Base-by-base conservation (phyloP, 2,329 filamentous ascomycete genomes). In the Gyromitra esculenta region DNA sequence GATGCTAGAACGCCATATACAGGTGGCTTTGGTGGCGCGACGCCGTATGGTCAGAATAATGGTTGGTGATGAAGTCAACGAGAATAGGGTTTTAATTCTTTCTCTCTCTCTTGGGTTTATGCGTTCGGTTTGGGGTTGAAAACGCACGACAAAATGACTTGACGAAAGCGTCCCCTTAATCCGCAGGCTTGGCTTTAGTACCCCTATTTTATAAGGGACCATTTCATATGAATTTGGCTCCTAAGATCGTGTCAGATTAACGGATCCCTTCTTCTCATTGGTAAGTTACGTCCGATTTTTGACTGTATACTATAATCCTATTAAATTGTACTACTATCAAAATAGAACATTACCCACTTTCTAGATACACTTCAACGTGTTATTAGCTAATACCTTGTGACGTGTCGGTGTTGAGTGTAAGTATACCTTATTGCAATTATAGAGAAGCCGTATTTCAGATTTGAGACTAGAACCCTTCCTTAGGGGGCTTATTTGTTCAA, bases 1-100 rank as follows among this genome's bases (percentile, higher is more conserved):
- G 79, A 75, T 57, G 54, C 71, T 39, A 73, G 78, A 25, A 79
- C 79, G 48, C 79, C 79, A 48, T 80, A 77, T 65, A 76, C 63
- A 8, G 77, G 77, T 60, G 75, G 72, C 18, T 79, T 77, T 63
- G 78, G 78, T n/a, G 72, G 69, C 9, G 37, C 73, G 13, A 79
- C 78, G 18, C 77, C 77, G 6, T 79, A 78, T 56, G 76, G 78
- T 39, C 64, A 54, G 37, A 73, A 72, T 18, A 78, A 78, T 75
- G 77, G 77, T 18, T 71, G 78, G 72, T 75, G 39, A 57, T 66
- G 31, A 76, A 45, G 35, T 41, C 6, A 35, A 18, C 25, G 21
- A 35, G 9, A 15, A 5, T 37, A 15, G 5, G 37, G 41, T 39
- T 35, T 48, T 56, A 43, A 45, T 45, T 41, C 15, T 73, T 60